Conservation (phyloP, 2,329 filamentous ascomycete genomes). For the Colletotrichum noveboracense region DNA sequence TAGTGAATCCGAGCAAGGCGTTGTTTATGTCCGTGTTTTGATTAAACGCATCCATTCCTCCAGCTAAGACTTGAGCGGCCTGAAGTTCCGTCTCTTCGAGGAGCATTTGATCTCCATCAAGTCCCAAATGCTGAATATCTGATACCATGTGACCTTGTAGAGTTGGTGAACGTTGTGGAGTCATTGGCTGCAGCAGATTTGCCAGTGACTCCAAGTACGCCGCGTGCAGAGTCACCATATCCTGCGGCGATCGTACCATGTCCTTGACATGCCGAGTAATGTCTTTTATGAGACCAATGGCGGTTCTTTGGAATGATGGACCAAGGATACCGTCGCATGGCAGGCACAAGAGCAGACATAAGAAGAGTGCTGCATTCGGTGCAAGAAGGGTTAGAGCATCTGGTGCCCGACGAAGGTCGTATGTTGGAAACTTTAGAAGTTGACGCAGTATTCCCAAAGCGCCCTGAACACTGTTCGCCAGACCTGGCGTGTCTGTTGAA, state of each 20-base stretch:
- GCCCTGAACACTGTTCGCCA: background rate
- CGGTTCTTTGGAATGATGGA: background rate
- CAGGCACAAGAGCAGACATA: background rate
- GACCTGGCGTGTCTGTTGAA: background rate
- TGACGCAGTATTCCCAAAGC: slow-evolving; percentile 7
- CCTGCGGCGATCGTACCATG: background rate
- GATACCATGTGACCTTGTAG: background rate
- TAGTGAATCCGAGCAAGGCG: background rate
- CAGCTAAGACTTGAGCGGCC: background rate
- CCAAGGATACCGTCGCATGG: background rate
- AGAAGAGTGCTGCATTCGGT: background rate
- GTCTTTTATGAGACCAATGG: background rate
- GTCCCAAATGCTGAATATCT: background rate
- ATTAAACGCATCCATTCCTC: background rate
- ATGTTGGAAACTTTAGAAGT: slow-evolving; percentile 9
- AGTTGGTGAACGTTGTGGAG: background rate
- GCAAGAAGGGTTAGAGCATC: background rate
- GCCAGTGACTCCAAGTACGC: background rate
- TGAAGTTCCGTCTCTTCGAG: background rate
- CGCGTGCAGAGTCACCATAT: background rate
- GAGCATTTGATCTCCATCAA: background rate
- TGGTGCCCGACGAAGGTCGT: slow-evolving; percentile 14
- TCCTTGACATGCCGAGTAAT: background rate
- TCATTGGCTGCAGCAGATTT: background rate
- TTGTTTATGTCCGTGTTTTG: background rate